phyloP scores from a whole-genome alignment of 2,329 filamentous ascomycete genomes.

The Neonectria coccinea region DNA sequence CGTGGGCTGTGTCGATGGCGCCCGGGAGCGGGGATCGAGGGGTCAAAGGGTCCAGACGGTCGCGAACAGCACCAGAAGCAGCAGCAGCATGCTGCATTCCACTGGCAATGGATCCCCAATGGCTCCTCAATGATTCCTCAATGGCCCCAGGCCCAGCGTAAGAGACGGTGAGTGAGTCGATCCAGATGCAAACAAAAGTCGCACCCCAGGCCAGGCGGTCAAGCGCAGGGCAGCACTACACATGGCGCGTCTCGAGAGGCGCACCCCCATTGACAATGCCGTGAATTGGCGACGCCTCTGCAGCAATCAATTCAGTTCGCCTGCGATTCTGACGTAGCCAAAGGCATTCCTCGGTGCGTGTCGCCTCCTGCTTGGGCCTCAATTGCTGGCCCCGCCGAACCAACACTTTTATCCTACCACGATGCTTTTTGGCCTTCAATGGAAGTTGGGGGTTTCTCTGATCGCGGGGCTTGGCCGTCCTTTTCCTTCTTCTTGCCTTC shows the following conservation, averaged over 20 bases:
- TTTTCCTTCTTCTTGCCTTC: constrained; percentile 6
- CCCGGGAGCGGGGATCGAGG: constrained; percentile 17
- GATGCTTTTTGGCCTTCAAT: constrained; percentile 5
- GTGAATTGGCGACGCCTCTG: constrained; percentile 21
- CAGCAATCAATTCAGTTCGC: constrained; percentile 14
- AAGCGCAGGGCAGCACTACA: constrained; percentile 16
- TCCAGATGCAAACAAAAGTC: constrained; percentile 12
- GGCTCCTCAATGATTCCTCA: constrained; percentile 9
- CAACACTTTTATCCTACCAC: constrained; percentile 5
- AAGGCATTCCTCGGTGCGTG: constrained; percentile 18
- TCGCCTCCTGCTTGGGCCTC: constrained; percentile 27
- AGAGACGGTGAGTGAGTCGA: constrained; percentile 33
- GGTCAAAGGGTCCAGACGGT: constrained; percentile 15
- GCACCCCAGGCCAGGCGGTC: constrained; percentile 24
- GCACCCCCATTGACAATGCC: constrained; percentile 16
- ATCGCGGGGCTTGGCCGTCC: constrained; percentile 4
- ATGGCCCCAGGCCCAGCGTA: constrained; percentile 11
- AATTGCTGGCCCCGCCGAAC: constrained; percentile 17
- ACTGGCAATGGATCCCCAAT: constrained; percentile 17
- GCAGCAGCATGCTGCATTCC: constrained; percentile 11
- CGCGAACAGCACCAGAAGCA: constrained; percentile 17
- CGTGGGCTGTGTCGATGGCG: constrained; percentile 14
- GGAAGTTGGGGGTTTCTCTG: not conserved
- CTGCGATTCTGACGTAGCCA: constrained; percentile 27
- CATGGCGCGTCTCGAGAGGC: constrained; percentile 18